phyloP scores from a whole-genome alignment of 495 filamentous ascomycete species.

The Pseudoneurospora amorphoporcata region DNA sequence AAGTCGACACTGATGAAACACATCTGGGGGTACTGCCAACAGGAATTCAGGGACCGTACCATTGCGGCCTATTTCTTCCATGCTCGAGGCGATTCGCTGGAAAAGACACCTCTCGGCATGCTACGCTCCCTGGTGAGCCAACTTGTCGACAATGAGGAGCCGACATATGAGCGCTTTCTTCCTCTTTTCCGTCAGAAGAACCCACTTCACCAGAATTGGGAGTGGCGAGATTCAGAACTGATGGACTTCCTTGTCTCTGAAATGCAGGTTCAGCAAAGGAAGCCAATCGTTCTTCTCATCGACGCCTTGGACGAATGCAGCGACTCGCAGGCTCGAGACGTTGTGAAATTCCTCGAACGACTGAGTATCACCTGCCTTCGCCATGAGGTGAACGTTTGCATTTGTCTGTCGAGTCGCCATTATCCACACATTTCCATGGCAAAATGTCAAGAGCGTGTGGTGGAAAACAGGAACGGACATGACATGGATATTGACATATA shows the following conservation, averaged over 20 bases:
- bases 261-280: too few relatives aligned
- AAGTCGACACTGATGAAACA: constrained; percentile 20
- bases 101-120: constrained; percentile 35
- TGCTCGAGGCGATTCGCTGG: constrained; percentile 30
- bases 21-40: neutral
- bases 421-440: constrained; percentile 10
- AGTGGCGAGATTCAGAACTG: too few relatives aligned
- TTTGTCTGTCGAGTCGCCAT: constrained; percentile 26
- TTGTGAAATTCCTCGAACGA: too few relatives aligned
- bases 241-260: too few relatives aligned
- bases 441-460: constrained; percentile 9
- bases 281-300: too few relatives aligned
- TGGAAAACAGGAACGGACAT: constrained; percentile 1
- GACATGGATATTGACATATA: constrained; percentile 3
- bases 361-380: too few relatives aligned
- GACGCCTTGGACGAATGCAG: too few relatives aligned
- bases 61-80: constrained; percentile 41
- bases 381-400: too few relatives aligned
- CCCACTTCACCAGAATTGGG: too few relatives aligned
- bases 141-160: constrained; percentile 6
- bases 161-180: too few relatives aligned
- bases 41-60: constrained; percentile 1
- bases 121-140: constrained; percentile 33
- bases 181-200: too few relatives aligned
- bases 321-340: too few relatives aligned